Base-by-base conservation (phyloP, 306 rosid genomes). In the Lathyrus aphaca region DNA sequence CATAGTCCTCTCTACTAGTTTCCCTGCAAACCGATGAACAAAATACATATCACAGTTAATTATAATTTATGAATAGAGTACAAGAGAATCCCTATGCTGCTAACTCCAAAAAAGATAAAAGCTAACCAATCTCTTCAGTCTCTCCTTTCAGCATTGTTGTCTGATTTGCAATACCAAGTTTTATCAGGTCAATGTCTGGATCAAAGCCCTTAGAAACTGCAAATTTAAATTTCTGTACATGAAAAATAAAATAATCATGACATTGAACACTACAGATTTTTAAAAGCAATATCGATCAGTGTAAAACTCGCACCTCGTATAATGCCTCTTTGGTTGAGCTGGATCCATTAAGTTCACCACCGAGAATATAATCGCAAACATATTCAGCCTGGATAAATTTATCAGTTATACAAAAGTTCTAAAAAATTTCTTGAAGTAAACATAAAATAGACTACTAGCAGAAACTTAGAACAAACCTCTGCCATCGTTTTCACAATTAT, bases 121-220 rank as follows among this genome's bases (percentile, higher is more conserved):
- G 72, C 88, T 76, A 77, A 95, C 99, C 99, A 42, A 95, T 95
- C 39, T 89, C 99, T 82, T 95, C 97, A 0, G 97, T 95, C 86
- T 95, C 99, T 75, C 99, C 99, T 82, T 94, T 94, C 63, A 91
- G 96, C 97, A 95, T 91, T 27, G 99, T 95, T 50, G 99, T 95
- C 92, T 95, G 99, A 80, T 95, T 95, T 14, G 99, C 97, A 67
- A 95, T 84, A 61, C 99, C 99, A 15, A 74, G 8, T 82, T 89
- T 91, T 25, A 79, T 43, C 8, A 91, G 87, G 78, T 91, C 97
- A 30, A 5, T 64, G 42, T 95, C 95, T 2, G 97, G 99, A 77
- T 95, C 95, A 49, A 95, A 95, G 23, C 91, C 96, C 44, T 77
- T 66, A 66, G 99, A 95, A 72, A 91, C 66, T 49, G 97, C 95